Evolutionary conservation across 352 stramenopile genomes (phyloP).

Genomic region (Phytophthora hibernalis): DNA sequence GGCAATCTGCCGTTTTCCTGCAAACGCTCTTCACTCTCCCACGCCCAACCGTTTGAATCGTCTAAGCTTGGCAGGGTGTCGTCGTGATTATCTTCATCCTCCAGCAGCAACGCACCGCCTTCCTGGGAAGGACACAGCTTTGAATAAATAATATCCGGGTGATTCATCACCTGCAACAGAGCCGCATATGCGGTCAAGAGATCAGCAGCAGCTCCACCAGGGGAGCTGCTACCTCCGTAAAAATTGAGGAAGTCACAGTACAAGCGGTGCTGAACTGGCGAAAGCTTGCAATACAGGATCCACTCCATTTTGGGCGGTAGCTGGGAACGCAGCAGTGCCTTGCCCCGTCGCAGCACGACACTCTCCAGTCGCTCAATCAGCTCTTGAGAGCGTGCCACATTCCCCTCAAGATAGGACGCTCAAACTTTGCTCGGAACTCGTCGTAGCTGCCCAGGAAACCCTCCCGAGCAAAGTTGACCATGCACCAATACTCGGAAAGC

Average conservation of each 20-base stretch:
- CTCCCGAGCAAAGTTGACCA: conserved; percentile 90
- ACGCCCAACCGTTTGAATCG: conserved; percentile 58
- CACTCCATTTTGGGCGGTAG: conserved; percentile 87
- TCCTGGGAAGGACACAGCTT: conserved; percentile 60
- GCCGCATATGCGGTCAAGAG: conserved; percentile 82
- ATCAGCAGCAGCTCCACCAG: conserved; percentile 53
- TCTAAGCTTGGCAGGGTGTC: conserved; percentile 24
- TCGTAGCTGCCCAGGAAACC: conserved; percentile 79
- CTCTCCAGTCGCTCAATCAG: conserved; percentile 69
- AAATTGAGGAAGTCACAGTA: conserved; percentile 82
- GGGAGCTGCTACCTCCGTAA: conserved; percentile 44
- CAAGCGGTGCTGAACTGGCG: conserved; percentile 75
- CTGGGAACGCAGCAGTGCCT: conserved; percentile 68
- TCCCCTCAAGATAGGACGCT: conserved; percentile 83
- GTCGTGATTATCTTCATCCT: conserved; percentile 47
- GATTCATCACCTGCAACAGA: conserved; percentile 89
- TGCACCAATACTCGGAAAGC: conserved; percentile 92
- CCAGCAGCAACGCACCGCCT: conserved; percentile 19
- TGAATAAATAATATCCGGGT: conserved; percentile 86
- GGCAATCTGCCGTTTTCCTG: conserved; percentile 55
- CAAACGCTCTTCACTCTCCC: conserved; percentile 72
- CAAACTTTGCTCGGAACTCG: conserved; percentile 77
- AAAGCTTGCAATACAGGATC: conserved; percentile 90
- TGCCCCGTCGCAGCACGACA: conserved; percentile 79
- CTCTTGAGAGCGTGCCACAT: conserved; percentile 62